Evolutionary conservation across 306 rosid species (phyloP).

Genomic region (Fragaria iinumae): DNA sequence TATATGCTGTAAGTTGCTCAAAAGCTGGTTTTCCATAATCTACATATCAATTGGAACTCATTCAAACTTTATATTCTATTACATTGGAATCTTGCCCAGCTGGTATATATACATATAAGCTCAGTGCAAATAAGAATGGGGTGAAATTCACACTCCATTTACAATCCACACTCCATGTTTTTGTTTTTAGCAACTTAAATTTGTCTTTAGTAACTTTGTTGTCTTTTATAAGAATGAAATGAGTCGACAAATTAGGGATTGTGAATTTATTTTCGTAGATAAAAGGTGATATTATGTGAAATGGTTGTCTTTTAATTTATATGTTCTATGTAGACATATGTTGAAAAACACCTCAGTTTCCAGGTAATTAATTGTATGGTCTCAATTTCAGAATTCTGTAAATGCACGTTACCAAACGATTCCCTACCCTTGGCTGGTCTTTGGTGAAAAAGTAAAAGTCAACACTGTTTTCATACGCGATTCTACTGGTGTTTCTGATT

Average conservation of each 20-base stretch:
- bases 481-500: constrained; percentile 94
- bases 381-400: constrained; percentile 79
- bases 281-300: background rate
- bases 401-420: constrained; percentile 90
- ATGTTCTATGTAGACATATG: background rate
- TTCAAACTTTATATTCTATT: background rate
- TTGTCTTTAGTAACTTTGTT: background rate
- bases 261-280: background rate
- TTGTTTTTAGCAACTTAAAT: background rate
- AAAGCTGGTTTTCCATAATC: background rate
- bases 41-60: background rate
- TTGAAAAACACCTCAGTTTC: background rate
- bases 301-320: background rate
- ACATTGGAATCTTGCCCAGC: background rate
- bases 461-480: constrained; percentile 92
- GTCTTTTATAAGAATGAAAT: background rate
- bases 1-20: constrained; percentile 64
- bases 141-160: background rate
- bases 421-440: constrained; percentile 96
- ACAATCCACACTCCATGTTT: background rate
- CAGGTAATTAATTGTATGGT: constrained; percentile 10
- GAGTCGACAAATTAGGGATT: background rate
- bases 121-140: background rate
- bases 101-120: background rate
- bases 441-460: constrained; percentile 92